phyloP scores from a whole-genome alignment of 345 rosid genomes.

The Streptanthus diversifolius region DNA sequence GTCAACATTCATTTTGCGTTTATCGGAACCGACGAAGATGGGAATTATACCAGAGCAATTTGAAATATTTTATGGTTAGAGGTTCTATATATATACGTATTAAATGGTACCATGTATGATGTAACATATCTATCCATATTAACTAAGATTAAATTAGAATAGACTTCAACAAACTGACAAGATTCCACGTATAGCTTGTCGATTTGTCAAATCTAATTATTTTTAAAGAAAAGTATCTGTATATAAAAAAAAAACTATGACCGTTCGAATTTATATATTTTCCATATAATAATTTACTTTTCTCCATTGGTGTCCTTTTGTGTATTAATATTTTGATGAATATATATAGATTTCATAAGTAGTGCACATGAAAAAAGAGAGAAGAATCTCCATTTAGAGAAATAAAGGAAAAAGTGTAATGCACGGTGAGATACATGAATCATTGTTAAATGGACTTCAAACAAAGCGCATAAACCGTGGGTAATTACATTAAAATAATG shows the following conservation, averaged over 20 bases:
- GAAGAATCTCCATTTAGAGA: slow-evolving; percentile 14
- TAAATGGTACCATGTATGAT: slow-evolving; percentile 19
- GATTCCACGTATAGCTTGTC: slow-evolving; percentile 31
- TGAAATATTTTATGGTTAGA: slow-evolving; percentile 22
- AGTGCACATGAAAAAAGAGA: slow-evolving; percentile 23
- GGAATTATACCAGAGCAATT: slow-evolving; percentile 24
- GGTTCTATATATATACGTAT: not conserved
- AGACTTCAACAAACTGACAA: slow-evolving; percentile 28
- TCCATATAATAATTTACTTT: not conserved
- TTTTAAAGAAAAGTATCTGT: not conserved
- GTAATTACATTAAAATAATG: slow-evolving; percentile 5
- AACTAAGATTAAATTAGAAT: slow-evolving; percentile 11
- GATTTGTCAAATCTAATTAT: slow-evolving; percentile 17
- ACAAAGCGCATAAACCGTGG: slow-evolving; percentile 20
- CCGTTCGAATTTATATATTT: slow-evolving; percentile 4
- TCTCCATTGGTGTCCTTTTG: not conserved
- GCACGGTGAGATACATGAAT: slow-evolving; percentile 26
- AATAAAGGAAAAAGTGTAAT: slow-evolving; percentile 22
- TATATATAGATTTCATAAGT: slow-evolving; percentile 11
- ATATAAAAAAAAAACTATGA: not conserved
- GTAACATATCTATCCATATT: slow-evolving; percentile 24
- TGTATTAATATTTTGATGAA: not conserved
- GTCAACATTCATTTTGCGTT: slow-evolving; percentile 23
- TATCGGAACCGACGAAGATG: slow-evolving; percentile 26
- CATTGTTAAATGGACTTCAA: slow-evolving; percentile 28